phyloP scores from a whole-genome alignment of 176 grass and related monocot species.

The Juncus effusus region DNA sequence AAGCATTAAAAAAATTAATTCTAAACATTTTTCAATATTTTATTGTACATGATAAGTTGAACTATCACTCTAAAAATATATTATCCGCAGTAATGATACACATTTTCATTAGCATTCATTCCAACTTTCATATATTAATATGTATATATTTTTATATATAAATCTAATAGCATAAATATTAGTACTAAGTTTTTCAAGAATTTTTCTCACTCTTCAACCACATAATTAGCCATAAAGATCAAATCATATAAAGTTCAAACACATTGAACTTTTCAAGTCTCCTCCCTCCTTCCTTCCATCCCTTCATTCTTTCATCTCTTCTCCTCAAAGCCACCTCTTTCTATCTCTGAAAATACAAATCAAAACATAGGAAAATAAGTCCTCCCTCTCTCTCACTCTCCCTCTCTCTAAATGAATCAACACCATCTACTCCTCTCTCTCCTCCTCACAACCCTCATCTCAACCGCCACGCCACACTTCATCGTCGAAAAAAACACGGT shows the following conservation, averaged over 20 bases:
- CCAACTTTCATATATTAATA: no score
- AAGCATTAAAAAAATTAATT: no score
- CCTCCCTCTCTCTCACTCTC: neutral
- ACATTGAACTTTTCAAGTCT: constrained; percentile 25
- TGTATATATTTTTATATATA: no score
- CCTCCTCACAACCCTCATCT: constrained; percentile 21
- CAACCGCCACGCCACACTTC: constrained; percentile 42
- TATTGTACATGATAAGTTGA: no score
- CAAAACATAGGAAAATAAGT: neutral
- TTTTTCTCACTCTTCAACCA: neutral
- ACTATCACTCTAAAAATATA: no score
- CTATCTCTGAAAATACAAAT: neutral
- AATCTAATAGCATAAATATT: neutral
- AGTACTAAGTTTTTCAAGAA: neutral
- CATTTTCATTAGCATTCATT: no score
- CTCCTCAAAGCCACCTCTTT: constrained; percentile 21
- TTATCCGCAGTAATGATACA: no score
- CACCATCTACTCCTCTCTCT: constrained; percentile 13
- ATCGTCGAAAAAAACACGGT: constrained; percentile 78
- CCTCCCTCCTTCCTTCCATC: constrained; percentile 9
- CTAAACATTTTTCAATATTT: no score
- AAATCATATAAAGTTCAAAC: constrained; percentile 11
- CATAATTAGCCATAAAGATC: neutral
- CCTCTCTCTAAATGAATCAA: neutral
- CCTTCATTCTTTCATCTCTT: constrained; percentile 25